Conservation (phyloP, 345 rosid genomes). For the Arabidopsis suecica region DNA sequence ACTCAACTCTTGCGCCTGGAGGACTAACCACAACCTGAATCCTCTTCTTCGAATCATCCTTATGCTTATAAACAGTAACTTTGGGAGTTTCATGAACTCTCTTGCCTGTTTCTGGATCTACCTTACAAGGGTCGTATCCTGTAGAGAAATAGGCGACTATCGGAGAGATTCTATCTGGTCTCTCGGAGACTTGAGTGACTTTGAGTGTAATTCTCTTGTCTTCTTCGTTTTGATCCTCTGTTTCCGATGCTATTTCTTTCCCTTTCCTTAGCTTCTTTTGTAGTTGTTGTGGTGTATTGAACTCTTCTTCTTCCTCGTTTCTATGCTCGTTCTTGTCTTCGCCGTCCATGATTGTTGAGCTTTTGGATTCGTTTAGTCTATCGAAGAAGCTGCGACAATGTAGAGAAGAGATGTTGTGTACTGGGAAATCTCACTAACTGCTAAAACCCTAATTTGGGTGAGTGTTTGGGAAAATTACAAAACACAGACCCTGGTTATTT, state of each 20-base stretch:
- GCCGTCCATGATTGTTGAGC: constrained; percentile 17
- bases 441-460: constrained; percentile 31
- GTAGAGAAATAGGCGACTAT: constrained; percentile 81
- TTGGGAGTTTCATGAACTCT: constrained; percentile 31
- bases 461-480: background rate
- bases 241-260: constrained; percentile 19
- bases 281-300: constrained; percentile 16
- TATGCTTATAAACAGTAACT: constrained; percentile 56
- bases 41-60: constrained; percentile 52
- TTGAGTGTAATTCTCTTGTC: constrained; percentile 42
- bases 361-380: background rate
- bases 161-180: constrained; percentile 58
- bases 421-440: background rate
- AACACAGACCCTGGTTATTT: constrained; percentile 13
- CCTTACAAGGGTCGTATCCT: constrained; percentile 57
- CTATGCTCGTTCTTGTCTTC: background rate
- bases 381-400: background rate
- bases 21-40: constrained; percentile 79
- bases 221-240: constrained; percentile 7
- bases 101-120: constrained; percentile 5
- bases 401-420: background rate
- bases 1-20: constrained; percentile 57
- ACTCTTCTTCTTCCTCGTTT: constrained; percentile 23
- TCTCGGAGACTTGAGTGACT: constrained; percentile 51
- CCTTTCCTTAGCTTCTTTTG: constrained; percentile 37